Evolutionary conservation across 2,329 filamentous ascomycete species (phyloP).

Genomic region (Stemphylium beticola): DNA sequence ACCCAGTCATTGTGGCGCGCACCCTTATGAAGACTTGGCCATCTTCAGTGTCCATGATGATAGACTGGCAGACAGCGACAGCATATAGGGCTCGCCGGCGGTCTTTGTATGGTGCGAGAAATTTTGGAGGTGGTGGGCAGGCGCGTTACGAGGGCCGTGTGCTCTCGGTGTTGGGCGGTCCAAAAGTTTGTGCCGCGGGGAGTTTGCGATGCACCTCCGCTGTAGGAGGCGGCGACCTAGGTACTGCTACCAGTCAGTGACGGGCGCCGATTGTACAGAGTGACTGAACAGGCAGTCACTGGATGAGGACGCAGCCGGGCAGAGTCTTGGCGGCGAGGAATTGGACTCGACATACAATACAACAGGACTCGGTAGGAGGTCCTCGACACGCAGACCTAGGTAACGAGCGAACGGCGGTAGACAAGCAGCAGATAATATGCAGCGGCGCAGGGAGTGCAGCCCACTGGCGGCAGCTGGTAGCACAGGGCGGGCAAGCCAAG

Average conservation of each 20-base stretch:
- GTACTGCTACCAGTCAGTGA: conserved; percentile 33
- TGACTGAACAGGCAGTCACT: conserved; percentile 8
- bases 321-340: conserved; percentile 25
- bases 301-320: background rate
- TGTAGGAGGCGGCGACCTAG: conserved; percentile 29
- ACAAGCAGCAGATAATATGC: conserved; percentile 42
- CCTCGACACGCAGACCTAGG: conserved; percentile 42
- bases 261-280: background rate
- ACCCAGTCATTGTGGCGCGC: conserved; percentile 33
- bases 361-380: conserved; percentile 27
- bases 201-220: conserved; percentile 28
- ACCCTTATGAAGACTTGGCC: conserved; percentile 89
- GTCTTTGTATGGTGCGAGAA: conserved; percentile 5
- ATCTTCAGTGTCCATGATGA: conserved; percentile 83
- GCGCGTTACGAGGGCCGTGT: conserved; percentile 16
- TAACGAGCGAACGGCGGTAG: conserved; percentile 33
- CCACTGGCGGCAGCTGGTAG: conserved; percentile 32
- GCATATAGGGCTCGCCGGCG: conserved; percentile 38
- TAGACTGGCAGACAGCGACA: conserved; percentile 34
- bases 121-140: conserved; percentile 11
- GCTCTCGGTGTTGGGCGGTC: conserved; percentile 19
- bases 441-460: conserved; percentile 38
- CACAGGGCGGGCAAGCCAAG: conserved; percentile 34
- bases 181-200: conserved; percentile 22
- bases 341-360: conserved; percentile 28